Evolutionary conservation across 1,139 yeast genomes (phyloP).

Genomic region (Debaryomyces psychrophilus): DNA sequence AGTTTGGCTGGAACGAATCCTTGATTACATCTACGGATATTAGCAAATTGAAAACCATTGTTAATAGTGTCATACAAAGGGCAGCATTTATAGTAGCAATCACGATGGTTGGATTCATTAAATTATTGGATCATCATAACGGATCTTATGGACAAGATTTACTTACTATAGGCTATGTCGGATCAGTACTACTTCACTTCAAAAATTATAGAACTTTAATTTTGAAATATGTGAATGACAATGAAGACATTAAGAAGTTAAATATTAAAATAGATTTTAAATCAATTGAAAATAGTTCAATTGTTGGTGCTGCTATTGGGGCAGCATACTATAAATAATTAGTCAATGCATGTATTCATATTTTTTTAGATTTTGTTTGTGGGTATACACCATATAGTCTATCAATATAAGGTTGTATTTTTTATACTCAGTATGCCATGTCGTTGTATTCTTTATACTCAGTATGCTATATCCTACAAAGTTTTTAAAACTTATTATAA

Average conservation of each 20-base stretch:
- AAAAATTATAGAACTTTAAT: slow-evolving; percentile 36
- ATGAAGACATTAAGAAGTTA: slow-evolving; percentile 29
- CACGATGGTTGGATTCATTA: slow-evolving; percentile 38
- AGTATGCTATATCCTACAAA: too few relatives aligned
- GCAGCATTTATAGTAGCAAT: slow-evolving; percentile 48
- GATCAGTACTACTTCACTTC: slow-evolving; percentile 45
- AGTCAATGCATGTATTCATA: slow-evolving; percentile 3
- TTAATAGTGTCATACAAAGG: slow-evolving; percentile 35
- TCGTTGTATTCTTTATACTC: neutral
- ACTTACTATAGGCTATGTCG: slow-evolving; percentile 47
- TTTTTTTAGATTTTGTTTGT: neutral
- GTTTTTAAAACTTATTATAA: too few relatives aligned
- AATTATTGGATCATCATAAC: slow-evolving; percentile 37
- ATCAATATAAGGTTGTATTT: neutral
- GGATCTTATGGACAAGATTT: slow-evolving; percentile 18
- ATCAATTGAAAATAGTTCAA: slow-evolving; percentile 45
- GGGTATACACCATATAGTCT: neutral
- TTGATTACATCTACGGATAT: slow-evolving; percentile 31
- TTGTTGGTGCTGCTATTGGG: slow-evolving; percentile 53
- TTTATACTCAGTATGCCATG: neutral
- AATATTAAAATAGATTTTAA: slow-evolving; percentile 40
- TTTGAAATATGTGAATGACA: slow-evolving; percentile 32
- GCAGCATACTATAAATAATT: slow-evolving; percentile 38
- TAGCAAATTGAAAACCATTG: slow-evolving; percentile 29
- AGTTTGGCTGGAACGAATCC: slow-evolving; percentile 27